Evolutionary conservation across 2,329 filamentous ascomycete genomes (phyloP).

Genomic region (Calonectria leucothoes): DNA sequence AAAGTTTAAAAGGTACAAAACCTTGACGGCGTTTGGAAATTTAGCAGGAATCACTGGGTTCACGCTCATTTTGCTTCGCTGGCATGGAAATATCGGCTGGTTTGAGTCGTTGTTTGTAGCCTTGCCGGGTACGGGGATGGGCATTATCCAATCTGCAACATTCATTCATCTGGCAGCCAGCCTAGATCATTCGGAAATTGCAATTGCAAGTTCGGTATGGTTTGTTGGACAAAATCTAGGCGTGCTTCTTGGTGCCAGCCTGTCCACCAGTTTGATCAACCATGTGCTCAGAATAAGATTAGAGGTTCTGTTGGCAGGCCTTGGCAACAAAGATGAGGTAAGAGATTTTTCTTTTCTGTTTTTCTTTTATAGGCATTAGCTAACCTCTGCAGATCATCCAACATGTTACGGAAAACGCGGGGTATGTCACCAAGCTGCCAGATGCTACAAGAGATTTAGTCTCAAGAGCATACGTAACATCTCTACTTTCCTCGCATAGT

Average conservation of each 20-base stretch:
- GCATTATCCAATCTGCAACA: slow-evolving; percentile 20
- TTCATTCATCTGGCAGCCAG: slow-evolving; percentile 18
- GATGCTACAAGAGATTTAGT: neutral
- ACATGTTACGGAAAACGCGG: neutral
- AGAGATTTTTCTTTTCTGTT: neutral
- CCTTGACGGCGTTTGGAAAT: neutral
- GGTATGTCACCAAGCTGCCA: neutral
- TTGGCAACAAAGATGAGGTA: neutral
- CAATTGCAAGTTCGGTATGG: slow-evolving; percentile 16
- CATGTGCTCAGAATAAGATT: neutral
- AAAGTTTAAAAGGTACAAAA: slow-evolving; percentile 11
- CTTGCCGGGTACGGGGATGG: slow-evolving; percentile 17
- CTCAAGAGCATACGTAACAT: neutral
- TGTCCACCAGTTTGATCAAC: slow-evolving; percentile 18
- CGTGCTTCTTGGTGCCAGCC: slow-evolving; percentile 14
- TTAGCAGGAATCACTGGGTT: slow-evolving; percentile 2
- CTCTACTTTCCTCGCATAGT: slow-evolving; percentile 1
- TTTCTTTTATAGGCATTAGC: neutral
- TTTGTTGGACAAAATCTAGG: slow-evolving; percentile 20
- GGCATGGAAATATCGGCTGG: slow-evolving; percentile 7
- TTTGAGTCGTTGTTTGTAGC: slow-evolving; percentile 5
- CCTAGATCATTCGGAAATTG: slow-evolving; percentile 5
- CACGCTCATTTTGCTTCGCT: neutral
- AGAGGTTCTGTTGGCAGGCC: neutral
- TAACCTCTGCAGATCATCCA: slow-evolving; percentile 1